Evolutionary conservation across 78 protist genomes (phyloP), one percentile per base, ranked within the genome.

Genomic region (Thecamonas trahens): DNA sequence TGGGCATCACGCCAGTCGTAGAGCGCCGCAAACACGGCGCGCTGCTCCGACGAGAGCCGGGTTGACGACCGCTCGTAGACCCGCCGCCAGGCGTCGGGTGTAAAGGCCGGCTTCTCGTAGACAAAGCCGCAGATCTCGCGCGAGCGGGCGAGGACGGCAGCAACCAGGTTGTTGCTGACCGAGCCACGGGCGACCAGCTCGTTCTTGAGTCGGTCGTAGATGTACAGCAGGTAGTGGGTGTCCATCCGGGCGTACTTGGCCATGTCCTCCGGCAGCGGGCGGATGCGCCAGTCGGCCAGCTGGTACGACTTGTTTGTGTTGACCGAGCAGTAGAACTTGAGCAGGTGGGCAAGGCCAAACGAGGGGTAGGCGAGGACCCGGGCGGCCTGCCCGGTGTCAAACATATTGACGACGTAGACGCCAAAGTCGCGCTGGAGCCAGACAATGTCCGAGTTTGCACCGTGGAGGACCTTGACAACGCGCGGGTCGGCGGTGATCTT

Each of bases 351-450:
- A 2, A 94, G 82, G 8, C 83, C 34, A 13, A 64, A 75, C 1
- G 70, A 50, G 0, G 83, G 85, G 37, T 64, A 77, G 47, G 61
- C 83, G 2, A 86, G 42, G 17, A 75, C 45, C 28, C 90, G 61
- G 11, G 90, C 78, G 0, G 97, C 99, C 32, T 87, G 91, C 7
- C 97, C 97, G 1, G 98, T 92, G 71, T 96, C 99, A 49, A 95
- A 94, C 82, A 94, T n/a, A 71, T 93, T 93, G 61, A 96, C 98
- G n/a, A 96, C 35, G 80, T 97, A 97, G 29, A 97, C 53, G 9
- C 96, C 95, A 44, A 94, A 89, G 67, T 96, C 99, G 6, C 91
- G 24, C 79, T 96, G 98, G 31, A 96, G 69, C 97, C 96, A 91
- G 53, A 74, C 67, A 18, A 96, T 64, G 50, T 93, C 97, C 29